Evolutionary conservation across 2,329 filamentous ascomycete species (phyloP), one percentile per base, ranked within the genome.

Genomic region (Cladosporium sp.): DNA sequence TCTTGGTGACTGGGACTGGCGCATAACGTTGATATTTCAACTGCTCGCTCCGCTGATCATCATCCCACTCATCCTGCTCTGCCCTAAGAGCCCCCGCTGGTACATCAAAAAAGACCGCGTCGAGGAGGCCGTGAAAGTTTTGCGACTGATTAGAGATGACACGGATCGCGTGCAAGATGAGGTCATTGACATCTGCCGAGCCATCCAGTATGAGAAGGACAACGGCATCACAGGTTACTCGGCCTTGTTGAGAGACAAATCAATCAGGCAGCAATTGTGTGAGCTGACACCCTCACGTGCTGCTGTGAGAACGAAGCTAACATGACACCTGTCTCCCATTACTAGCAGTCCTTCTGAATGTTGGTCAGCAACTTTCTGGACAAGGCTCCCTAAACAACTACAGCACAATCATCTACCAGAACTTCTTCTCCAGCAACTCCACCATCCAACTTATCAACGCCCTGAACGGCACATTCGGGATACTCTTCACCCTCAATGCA

Each of bases 401-500:
- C 39, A 42, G 39, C 11, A 42, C 39, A 7, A 42, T 42, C 39
- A 42, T 42, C 39, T 42, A 42, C 27, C 39, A 42, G 39, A 42
- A 42, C 16, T 20, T 42, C 15, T 42, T 42, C 39, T 42, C 39
- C 20, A 42, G 29, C 25, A 42, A 42, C 15, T 42, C 39, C 22
- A 42, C 39, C n/a, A 42, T 42, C 12, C 39, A 42, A 20, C 39
- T 42, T 15, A 42, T 42, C 25, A 30, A 42, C 19, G 39, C 39
- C n/a, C 25, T 42, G 20, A 42, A 42, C 16, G 39, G 39, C 16
- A 42, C 39, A 2, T 25, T 42, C 13, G 39, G 39, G 2, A 42
- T 42, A 7, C 3, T 42, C 25, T 42, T 42, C 25, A 42, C 39
- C 8, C 39, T 42, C 6, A 42, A 86, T 57, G 84, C 84, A 12